Conservation (phyloP, 371 early-diverging fungal genomes). For the Gilbertella persicaria region DNA sequence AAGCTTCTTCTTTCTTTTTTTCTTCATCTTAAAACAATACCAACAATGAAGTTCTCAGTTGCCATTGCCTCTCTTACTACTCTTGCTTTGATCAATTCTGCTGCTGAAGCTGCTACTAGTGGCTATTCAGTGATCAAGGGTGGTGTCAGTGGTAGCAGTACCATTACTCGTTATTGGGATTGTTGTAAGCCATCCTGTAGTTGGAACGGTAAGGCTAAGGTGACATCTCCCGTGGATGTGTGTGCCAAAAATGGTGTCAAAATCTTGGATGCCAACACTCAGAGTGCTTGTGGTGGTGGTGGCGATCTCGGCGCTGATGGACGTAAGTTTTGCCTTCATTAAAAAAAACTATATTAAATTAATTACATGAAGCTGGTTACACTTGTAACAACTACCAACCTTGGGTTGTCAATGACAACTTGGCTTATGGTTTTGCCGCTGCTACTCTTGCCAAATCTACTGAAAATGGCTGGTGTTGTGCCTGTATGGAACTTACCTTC, state of each 20-base stretch:
- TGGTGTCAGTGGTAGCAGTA: slow-evolving; percentile 34
- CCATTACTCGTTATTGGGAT: slow-evolving; percentile 51
- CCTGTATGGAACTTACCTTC: slow-evolving; percentile 48
- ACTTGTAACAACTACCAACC: slow-evolving; percentile 53
- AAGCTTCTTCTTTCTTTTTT: too few relatives aligned
- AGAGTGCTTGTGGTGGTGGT: slow-evolving; percentile 43
- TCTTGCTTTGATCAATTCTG: not conserved
- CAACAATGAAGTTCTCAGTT: slow-evolving; percentile 6
- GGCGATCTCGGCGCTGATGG: too few relatives aligned
- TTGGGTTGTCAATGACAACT: slow-evolving; percentile 36
- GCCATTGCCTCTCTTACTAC: slow-evolving; percentile 7
- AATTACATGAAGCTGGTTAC: slow-evolving; percentile 19
- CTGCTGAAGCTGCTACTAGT: slow-evolving; percentile 12
- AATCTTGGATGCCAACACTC: slow-evolving; percentile 22
- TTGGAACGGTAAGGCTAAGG: slow-evolving; percentile 40
- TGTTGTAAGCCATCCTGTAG: slow-evolving; percentile 54
- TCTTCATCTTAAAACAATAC: too few relatives aligned
- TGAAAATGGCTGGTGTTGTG: slow-evolving; percentile 43
- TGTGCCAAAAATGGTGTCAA: slow-evolving; percentile 39
- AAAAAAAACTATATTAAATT: not conserved
- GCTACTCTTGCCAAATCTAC: slow-evolving; percentile 29
- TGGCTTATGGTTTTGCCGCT: slow-evolving; percentile 53
- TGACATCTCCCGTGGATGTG: slow-evolving; percentile 30
- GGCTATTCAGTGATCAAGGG: slow-evolving; percentile 19
- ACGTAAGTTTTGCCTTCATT: not conserved